Base-by-base conservation (phyloP, 225 moss, liverwort and hornwort species). In the Takakia lepidozioides region DNA sequence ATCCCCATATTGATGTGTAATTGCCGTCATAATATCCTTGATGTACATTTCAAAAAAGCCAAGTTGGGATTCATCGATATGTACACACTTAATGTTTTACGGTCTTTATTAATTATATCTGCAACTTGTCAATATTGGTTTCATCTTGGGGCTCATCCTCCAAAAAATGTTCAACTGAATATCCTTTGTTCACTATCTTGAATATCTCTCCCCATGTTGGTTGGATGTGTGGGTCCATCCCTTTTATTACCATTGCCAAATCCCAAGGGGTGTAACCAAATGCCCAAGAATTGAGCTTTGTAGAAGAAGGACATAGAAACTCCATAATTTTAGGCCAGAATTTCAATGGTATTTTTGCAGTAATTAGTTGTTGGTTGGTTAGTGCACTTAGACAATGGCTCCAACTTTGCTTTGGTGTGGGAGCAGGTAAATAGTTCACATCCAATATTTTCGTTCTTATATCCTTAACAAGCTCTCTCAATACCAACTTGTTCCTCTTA, bases 151-250 rank as follows among this genome's bases (percentile, higher is more conserved):
- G 8, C n/a, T 16, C 41, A 41, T 2, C n/a, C n/a, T n/a, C n/a
- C 2, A 41, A 16, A 16, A 41, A 41, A 2, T 16, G 11, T 19
- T 41, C 41, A 8, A 41, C 20, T 16, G 14, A 17, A 7, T 41
- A 20, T 20, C 41, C 41, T 41, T 41, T 41, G 41, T 41, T 16
- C 14, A 41, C 41, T 20, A 41, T 17, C 41, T 41, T 41, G n/a
- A 41, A 41, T 7, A 41, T 41, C n/a, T 41, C 41, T 5, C 18
- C 41, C 41, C 41, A 41, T 20, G 41, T 13, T 16, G n/a, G 18
- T 16, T 41, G 41, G 20, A 41, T 41, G 14, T 41, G 7, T 14
- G 41, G 20, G 4, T 41, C 41, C 41, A 41, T 41, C 20, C 41
- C 41, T 20, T 19, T 41, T 1, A 41, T 4, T 2, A 41, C 20